phyloP scores from a whole-genome alignment of 2,329 filamentous ascomycete species.

The Diaporthe nobilis region DNA sequence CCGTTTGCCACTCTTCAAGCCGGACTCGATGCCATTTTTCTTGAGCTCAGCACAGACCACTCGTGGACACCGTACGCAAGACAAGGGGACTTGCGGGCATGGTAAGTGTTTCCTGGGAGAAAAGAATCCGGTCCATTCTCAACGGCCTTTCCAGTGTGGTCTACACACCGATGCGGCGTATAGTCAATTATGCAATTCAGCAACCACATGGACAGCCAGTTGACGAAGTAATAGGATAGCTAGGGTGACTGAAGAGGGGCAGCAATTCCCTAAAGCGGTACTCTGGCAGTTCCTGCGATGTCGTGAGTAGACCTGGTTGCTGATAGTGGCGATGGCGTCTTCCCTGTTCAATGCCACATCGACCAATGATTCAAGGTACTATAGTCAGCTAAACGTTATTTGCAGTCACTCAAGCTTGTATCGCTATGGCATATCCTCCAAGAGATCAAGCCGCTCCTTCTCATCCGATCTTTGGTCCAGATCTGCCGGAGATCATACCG shows the following conservation, averaged over 20 bases:
- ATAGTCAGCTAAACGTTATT: no score
- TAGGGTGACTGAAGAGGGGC: neutral
- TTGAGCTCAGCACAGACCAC: neutral
- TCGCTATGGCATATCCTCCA: constrained; percentile 9
- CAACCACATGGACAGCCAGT: no score
- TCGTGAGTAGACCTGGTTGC: neutral
- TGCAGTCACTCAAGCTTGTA: neutral
- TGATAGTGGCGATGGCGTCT: no score
- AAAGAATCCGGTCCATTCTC: neutral
- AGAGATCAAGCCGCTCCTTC: neutral
- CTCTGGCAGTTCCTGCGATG: constrained; percentile 14
- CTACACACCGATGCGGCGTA: neutral
- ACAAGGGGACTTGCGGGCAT: constrained; percentile 18
- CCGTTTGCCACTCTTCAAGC: no score
- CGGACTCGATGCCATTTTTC: neutral
- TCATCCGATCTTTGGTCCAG: neutral
- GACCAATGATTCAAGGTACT: neutral
- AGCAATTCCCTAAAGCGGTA: neutral
- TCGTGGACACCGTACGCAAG: constrained; percentile 7
- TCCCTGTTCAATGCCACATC: neutral
- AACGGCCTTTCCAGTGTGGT: neutral
- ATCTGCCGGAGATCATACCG: neutral
- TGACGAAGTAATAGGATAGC: neutral
- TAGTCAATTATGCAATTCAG: neutral
- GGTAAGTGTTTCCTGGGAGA: constrained; percentile 6